A percentile compares a stretch with the other conserved stretches of the same genome.
Conservation (phyloP, 2,329 filamentous ascomycete genomes). For the Cyphellophora attinorum region DNA sequence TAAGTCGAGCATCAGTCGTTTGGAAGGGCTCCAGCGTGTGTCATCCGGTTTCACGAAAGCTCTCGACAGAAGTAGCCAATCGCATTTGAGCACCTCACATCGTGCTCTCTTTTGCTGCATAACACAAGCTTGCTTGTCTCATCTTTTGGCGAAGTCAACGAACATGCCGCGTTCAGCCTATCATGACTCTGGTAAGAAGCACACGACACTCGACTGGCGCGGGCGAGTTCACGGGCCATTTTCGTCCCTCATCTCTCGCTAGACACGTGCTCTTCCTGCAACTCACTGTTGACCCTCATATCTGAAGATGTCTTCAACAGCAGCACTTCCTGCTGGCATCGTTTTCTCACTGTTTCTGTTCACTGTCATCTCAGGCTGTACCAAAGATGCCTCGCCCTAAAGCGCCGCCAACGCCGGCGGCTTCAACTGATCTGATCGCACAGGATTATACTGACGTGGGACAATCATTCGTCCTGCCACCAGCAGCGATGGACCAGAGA, state of each 20-base stretch:
- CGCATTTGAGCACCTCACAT: too few species aligned
- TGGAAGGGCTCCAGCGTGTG: too few species aligned
- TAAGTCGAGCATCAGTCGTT: too few species aligned
- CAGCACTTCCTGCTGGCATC: background rate
- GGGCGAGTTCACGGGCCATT: background rate
- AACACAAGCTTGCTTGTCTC: too few species aligned
- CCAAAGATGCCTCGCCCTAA: conserved; percentile 53
- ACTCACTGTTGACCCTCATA: background rate
- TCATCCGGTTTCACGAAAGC: too few species aligned
- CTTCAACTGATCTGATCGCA: conserved; percentile 69
- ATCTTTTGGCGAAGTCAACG: too few species aligned
- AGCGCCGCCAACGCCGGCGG: conserved; percentile 66
- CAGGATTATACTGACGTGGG: conserved; percentile 51
- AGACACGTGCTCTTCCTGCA: background rate
- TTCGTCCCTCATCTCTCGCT: background rate
- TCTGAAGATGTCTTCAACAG: background rate
- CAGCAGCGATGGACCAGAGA: conserved; percentile 57
- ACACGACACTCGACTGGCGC: background rate
- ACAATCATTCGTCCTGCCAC: conserved; percentile 64
- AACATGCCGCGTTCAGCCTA: background rate
- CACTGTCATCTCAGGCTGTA: background rate
- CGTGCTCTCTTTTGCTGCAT: too few species aligned
- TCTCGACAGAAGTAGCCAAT: too few species aligned
- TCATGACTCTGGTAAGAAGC: background rate
- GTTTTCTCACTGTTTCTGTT: background rate